Percentiles rank a stretch among this genome's conserved stretches.
These are phyloP conservation scores for Aspergillus egyptiacus DNA, from an alignment of 495 filamentous ascomycete genomes.

Conservation along the genomic window DNA sequence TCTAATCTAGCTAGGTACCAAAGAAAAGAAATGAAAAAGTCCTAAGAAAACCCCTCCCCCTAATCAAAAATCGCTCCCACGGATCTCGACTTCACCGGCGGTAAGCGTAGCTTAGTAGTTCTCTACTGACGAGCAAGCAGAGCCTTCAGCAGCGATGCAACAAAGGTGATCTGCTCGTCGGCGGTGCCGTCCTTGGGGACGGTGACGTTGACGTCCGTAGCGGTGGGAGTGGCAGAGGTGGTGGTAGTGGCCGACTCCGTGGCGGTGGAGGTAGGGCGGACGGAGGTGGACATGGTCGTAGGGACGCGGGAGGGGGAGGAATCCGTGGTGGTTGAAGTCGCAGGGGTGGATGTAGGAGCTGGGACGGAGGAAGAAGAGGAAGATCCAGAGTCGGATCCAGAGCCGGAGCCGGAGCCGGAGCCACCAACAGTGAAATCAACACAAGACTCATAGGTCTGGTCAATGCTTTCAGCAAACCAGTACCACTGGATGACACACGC, in stretches of 20 bases:
- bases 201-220: neutral
- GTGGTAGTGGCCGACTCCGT: constrained; percentile 6
- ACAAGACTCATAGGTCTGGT: constrained; percentile 70
- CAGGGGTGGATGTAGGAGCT: constrained; percentile 6
- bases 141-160: constrained; percentile 17
- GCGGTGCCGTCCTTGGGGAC: constrained; percentile 26
- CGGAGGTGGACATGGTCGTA: constrained; percentile 3
- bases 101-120: too few species aligned
- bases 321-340: constrained; percentile 12
- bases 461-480: constrained; percentile 60
- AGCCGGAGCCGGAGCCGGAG: constrained; percentile 22
- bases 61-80: too few species aligned
- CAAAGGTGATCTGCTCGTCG: constrained; percentile 24
- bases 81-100: too few species aligned
- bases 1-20: too few species aligned
- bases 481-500: constrained; percentile 64
- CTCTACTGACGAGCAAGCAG: constrained; percentile 17
- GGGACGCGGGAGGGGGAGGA: constrained; percentile 10
- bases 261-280: constrained; percentile 7
- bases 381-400: neutral
- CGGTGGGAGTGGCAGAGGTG: neutral
- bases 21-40: too few species aligned
- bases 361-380: constrained; percentile 11
- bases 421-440: constrained; percentile 58
- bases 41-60: too few species aligned